Conservation (phyloP, 768 basidiomycete genomes). For the Pholiota microspora region DNA sequence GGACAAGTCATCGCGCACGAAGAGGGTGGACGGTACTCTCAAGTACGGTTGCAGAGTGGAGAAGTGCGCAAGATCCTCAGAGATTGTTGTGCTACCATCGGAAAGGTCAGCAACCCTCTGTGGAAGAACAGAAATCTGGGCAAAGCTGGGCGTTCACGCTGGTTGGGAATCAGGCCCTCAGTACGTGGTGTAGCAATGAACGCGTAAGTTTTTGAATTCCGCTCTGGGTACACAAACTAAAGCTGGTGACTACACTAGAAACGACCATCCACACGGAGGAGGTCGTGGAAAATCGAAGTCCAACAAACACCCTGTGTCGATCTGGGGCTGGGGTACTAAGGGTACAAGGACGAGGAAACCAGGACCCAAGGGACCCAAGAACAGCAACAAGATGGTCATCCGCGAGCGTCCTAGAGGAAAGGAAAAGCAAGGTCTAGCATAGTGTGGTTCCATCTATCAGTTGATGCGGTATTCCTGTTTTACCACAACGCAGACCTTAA, state of each 20-base stretch:
- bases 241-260: slow-evolving; percentile 35
- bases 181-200: slow-evolving; percentile 98
- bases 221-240: not conserved
- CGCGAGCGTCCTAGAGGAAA: slow-evolving; percentile 80
- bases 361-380: slow-evolving; percentile 87
- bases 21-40: slow-evolving; percentile 66
- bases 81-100: slow-evolving; percentile 85
- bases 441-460: slow-evolving; percentile 9
- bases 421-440: slow-evolving; percentile 45
- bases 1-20: slow-evolving; percentile 82
- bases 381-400: slow-evolving; percentile 87
- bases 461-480: slow-evolving; percentile 5
- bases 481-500: not conserved
- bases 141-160: slow-evolving; percentile 87
- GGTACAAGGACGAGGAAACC: slow-evolving; percentile 92
- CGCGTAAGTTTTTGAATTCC: slow-evolving; percentile 53
- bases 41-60: slow-evolving; percentile 86
- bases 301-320: slow-evolving; percentile 88
- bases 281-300: slow-evolving; percentile 98
- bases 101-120: slow-evolving; percentile 86
- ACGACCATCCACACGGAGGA: slow-evolving; percentile 95
- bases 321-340: slow-evolving; percentile 92
- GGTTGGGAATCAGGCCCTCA: slow-evolving; percentile 81
- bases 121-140: slow-evolving; percentile 85
- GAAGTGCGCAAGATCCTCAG: slow-evolving; percentile 86